Conservation (phyloP, 768 basidiomycete genomes). For the Clitopilus hobsonii region DNA sequence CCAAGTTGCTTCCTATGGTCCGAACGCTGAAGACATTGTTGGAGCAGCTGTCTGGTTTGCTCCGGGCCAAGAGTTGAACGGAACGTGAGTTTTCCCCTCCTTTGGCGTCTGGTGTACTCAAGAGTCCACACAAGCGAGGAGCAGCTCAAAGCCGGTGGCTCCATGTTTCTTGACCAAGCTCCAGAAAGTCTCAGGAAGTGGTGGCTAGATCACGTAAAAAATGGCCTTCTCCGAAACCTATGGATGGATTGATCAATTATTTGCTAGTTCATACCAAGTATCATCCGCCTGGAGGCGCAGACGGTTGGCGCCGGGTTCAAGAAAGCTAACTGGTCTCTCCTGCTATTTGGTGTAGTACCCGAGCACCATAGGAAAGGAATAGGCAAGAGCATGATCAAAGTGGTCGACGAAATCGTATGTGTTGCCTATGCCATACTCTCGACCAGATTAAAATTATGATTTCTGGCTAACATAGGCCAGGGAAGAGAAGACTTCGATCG, state of each 20-base stretch:
- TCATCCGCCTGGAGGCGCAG: constrained; percentile 7
- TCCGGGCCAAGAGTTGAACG: constrained; percentile 9
- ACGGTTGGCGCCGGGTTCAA: constrained; percentile 12
- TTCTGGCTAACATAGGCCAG: constrained; percentile 10
- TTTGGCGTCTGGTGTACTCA: neutral
- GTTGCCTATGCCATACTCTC: neutral
- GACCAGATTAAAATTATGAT: too few species aligned
- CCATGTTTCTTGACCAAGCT: neutral
- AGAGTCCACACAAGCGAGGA: neutral
- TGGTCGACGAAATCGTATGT: constrained; percentile 16
- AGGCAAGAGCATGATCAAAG: constrained; percentile 15
- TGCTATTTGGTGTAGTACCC: constrained; percentile 6
- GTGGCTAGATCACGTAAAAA: neutral
- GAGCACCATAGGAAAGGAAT: constrained; percentile 3
- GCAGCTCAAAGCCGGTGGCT: neutral
- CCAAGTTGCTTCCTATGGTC: constrained; percentile 10
- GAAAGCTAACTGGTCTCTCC: constrained; percentile 3
- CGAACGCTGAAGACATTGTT: constrained; percentile 10
- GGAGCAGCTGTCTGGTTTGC: constrained; percentile 15
- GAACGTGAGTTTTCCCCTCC: constrained; percentile 6
- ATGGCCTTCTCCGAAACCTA: neutral
- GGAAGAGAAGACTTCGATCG: constrained; percentile 8
- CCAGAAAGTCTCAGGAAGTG: neutral
- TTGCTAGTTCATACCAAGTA: constrained; percentile 16
- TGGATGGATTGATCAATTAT: neutral